These are phyloP conservation scores for Penicillium steckii DNA, from an alignment of 495 filamentous ascomycete genomes.

Conservation along the genomic window DNA sequence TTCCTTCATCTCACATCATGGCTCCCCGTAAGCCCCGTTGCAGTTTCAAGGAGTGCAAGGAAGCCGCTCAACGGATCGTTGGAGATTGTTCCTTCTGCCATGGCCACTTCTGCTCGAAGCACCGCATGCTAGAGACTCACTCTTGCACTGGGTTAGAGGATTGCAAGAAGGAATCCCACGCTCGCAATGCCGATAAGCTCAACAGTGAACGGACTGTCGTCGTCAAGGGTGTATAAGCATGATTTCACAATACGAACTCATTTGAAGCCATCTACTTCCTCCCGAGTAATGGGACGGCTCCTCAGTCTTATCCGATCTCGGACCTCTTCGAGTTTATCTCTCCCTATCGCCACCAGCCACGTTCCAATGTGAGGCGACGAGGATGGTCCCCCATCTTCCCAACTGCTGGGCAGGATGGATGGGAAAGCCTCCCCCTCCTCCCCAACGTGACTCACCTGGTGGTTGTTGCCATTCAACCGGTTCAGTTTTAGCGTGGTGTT, in stretches of 20 bases:
- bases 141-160: constrained; percentile 92
- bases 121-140: constrained; percentile 90
- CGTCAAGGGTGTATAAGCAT: constrained; percentile 59
- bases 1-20: constrained; percentile 32
- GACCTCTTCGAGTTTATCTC: constrained; percentile 9
- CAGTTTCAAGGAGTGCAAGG: constrained; percentile 83
- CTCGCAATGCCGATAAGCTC: constrained; percentile 87
- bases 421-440: too few relatives aligned
- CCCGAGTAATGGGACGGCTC: too few relatives aligned
- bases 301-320: background rate
- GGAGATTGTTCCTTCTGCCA: constrained; percentile 95
- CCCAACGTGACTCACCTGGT: constrained; percentile 2
- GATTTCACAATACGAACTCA: too few relatives aligned
- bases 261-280: background rate
- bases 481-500: constrained; percentile 23
- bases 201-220: constrained; percentile 81
- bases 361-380: background rate
- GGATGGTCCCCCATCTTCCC: constrained; percentile 7
- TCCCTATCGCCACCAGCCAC: background rate
- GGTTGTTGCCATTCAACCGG: constrained; percentile 14
- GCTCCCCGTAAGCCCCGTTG: constrained; percentile 82
- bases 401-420: too few relatives aligned
- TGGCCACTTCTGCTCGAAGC: constrained; percentile 90
- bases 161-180: constrained; percentile 94
- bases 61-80: constrained; percentile 82